Evolutionary conservation across 305 asterid genomes (phyloP).

Genomic region (Plantago lanceolata): DNA sequence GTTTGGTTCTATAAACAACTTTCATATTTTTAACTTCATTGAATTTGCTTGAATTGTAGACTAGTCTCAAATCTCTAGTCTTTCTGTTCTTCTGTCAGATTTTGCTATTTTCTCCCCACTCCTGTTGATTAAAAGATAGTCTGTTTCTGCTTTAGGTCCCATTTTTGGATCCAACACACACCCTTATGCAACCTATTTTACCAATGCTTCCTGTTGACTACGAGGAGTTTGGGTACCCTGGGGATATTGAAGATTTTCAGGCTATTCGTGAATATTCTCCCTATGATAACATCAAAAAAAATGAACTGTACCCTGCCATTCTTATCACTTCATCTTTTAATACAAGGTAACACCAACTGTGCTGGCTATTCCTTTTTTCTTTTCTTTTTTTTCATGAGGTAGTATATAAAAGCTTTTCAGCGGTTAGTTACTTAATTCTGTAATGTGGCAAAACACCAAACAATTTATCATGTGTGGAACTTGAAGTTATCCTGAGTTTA

Average conservation of each 20-base stretch:
- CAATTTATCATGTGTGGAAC: background rate
- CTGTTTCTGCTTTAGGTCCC: constrained; percentile 55
- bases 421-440: background rate
- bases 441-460: background rate
- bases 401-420: no score
- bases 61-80: background rate
- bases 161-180: constrained; percentile 78
- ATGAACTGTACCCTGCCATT: constrained; percentile 61
- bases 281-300: constrained; percentile 69
- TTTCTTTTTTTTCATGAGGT: no score
- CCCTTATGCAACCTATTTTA: constrained; percentile 69
- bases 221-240: constrained; percentile 97
- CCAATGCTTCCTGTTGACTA: constrained; percentile 76
- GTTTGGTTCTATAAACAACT: constrained; percentile 5
- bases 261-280: constrained; percentile 84
- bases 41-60: background rate
- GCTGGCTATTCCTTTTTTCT: background rate
- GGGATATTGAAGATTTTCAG: constrained; percentile 69
- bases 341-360: constrained; percentile 50
- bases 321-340: constrained; percentile 72
- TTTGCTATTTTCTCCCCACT: constrained; percentile 2
- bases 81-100: background rate
- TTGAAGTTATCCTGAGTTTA: background rate
- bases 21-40: constrained; percentile 11
- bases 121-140: constrained; percentile 13